Conservation (phyloP, 129 eudicot genomes). For the Saposhnikovia divaricata region DNA sequence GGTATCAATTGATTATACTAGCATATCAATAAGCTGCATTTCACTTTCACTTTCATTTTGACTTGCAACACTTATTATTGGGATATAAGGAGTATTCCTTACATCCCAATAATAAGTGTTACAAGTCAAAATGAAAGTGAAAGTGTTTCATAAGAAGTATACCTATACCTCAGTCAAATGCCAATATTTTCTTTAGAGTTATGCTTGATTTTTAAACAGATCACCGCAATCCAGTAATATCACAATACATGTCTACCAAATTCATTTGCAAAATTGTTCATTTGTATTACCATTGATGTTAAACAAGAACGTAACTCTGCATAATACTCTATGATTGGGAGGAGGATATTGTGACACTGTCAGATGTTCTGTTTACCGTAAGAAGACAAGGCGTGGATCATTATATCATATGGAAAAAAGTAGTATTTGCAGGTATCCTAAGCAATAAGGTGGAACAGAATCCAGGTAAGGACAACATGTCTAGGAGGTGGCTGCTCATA, state of each 20-base stretch:
- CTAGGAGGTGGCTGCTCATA: slow-evolving; percentile 3
- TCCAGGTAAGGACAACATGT: slow-evolving; percentile 52
- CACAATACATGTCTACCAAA: neutral
- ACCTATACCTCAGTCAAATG: neutral
- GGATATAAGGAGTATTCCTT: neutral
- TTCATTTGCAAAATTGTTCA: neutral
- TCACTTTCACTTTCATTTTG: neutral
- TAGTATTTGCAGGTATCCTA: slow-evolving; percentile 77
- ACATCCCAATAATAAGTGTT: too few relatives aligned
- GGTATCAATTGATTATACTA: neutral
- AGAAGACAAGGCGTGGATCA: slow-evolving; percentile 89
- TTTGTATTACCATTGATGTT: neutral
- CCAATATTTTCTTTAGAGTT: neutral
- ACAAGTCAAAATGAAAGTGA: too few relatives aligned
- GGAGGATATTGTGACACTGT: slow-evolving; percentile 96
- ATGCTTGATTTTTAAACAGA: neutral
- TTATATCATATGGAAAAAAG: slow-evolving; percentile 59
- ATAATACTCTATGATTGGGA: slow-evolving; percentile 45
- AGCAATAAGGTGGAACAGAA: slow-evolving; percentile 92
- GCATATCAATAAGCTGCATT: neutral
- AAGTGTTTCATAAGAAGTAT: neutral
- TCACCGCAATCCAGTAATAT: neutral
- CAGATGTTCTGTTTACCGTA: slow-evolving; percentile 79
- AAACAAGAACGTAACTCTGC: slow-evolving; percentile 1
- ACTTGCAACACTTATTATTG: neutral